Conservation (phyloP, 139 green algal species). For the Coccomyxa sp. region DNA sequence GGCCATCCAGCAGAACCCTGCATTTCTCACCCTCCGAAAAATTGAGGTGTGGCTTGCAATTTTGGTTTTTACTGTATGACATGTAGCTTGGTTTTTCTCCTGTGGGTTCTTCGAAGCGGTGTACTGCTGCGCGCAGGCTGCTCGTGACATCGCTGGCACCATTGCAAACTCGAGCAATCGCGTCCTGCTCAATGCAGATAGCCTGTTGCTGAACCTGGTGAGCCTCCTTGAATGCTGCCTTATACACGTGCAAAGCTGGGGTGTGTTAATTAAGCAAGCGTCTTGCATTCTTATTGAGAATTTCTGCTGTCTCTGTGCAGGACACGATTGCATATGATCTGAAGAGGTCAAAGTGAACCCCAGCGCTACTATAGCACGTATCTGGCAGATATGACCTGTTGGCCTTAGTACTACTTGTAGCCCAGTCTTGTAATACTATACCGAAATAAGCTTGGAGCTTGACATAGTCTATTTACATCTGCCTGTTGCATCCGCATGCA, state of each 20-base stretch:
- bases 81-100: neutral
- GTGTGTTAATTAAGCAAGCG: neutral
- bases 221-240: neutral
- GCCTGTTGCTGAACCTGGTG: constrained; percentile 88
- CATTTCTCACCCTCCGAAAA: constrained; percentile 88
- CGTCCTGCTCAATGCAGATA: constrained; percentile 90
- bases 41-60: constrained; percentile 66
- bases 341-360: neutral
- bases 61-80: neutral
- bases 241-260: neutral
- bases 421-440: too few species aligned
- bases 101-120: neutral
- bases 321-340: neutral
- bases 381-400: too few species aligned
- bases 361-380: too few species aligned
- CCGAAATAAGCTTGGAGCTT: too few species aligned
- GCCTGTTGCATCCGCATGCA: too few species aligned
- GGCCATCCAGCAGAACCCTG: constrained; percentile 74
- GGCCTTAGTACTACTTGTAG: too few species aligned
- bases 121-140: constrained; percentile 52
- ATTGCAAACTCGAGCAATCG: constrained; percentile 78
- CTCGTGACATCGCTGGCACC: constrained; percentile 87
- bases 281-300: neutral
- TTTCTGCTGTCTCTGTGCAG: neutral
- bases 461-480: too few species aligned